Evolutionary conservation across 83 land plant species (phyloP), one percentile per base, ranked within the genome.

Genomic region (Picea mariana): DNA sequence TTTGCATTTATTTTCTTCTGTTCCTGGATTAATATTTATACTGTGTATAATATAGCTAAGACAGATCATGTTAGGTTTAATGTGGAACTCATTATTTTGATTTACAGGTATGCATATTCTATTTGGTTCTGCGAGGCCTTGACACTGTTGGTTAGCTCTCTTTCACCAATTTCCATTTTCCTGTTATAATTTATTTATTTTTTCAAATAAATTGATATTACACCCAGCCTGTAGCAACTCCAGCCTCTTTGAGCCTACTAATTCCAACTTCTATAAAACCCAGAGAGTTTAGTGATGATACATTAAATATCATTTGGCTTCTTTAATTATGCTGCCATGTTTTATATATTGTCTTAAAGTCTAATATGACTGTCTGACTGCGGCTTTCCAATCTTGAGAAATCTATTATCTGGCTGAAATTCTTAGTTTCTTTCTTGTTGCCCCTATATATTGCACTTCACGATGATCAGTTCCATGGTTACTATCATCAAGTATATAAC

Each of bases 111-210:
- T 94, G 96, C 82, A 81, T 97, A 27, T 97, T 97, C 84, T 97
- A 97, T 82, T 69, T 97, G 86, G 97, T 97, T 62, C 93, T 97
- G 69, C 92, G 99, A 82, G 98, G 90, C 47, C 98, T 97, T 61
- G 98, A 97, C 62, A 97, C 98, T 82, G 95, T 97, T 69, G 99
- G 99, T 97, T n/a, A 58, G 95, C 84, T 84, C 78, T 77, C 52
- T 21, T 66, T 66, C 58, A 17, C 15, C 49, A 16, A 49, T 31
- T 49, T 61, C 60, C 11, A 73, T 15, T 79, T 69, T 60, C 40
- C 3, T 84, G 58, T 72, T 81, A 18, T n/a, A 44, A 12, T 77
- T 49, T 6, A 73, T 80, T n/a, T 80, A 62, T 34, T 67, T 42
- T 31, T n/a, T 24, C 18, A 55, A 18, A 49, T 66, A 49, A 65